These are phyloP conservation scores for Microdochium bolleyi DNA, from an alignment of 2,329 filamentous ascomycete species.

Conservation along the genomic window DNA sequence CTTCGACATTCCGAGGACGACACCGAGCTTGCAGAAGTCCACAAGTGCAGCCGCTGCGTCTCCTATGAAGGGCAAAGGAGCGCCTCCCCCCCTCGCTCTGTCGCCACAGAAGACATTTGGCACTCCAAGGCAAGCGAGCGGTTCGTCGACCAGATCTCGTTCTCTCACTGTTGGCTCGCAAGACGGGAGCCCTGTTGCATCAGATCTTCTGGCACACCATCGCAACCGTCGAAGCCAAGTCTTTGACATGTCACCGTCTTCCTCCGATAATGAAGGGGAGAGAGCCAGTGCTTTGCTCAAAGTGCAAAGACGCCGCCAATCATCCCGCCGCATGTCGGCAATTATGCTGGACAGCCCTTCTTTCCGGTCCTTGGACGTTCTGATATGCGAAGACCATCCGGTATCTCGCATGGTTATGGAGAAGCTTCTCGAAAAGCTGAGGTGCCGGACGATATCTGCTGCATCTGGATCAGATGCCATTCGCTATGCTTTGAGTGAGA, in stretches of 20 bases:
- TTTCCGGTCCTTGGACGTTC: conserved; percentile 84
- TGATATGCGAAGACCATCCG: conserved; percentile 96
- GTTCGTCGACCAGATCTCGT: conserved; percentile 62
- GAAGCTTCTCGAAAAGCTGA: conserved; percentile 87
- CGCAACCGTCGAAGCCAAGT: conserved; percentile 90
- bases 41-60: conserved; percentile 45
- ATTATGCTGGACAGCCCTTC: conserved; percentile 79
- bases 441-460: conserved; percentile 88
- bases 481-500: conserved; percentile 89
- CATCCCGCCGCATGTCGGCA: conserved; percentile 86
- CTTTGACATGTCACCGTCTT: conserved; percentile 93
- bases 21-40: conserved; percentile 52
- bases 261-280: conserved; percentile 93
- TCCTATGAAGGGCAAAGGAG: conserved; percentile 47
- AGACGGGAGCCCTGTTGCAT: conserved; percentile 70
- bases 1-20: conserved; percentile 62
- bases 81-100: conserved; percentile 37
- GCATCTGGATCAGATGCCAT: conserved; percentile 86
- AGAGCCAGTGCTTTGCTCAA: conserved; percentile 85
- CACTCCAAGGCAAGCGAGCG: conserved; percentile 53
- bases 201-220: conserved; percentile 64
- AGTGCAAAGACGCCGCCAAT: conserved; percentile 89
- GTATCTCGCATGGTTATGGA: conserved; percentile 99
- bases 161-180: conserved; percentile 93
- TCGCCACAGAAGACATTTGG: conserved; percentile 57